phyloP scores from a whole-genome alignment of 2,329 filamentous ascomycete genomes.

The Aspergillus ochraceus region DNA sequence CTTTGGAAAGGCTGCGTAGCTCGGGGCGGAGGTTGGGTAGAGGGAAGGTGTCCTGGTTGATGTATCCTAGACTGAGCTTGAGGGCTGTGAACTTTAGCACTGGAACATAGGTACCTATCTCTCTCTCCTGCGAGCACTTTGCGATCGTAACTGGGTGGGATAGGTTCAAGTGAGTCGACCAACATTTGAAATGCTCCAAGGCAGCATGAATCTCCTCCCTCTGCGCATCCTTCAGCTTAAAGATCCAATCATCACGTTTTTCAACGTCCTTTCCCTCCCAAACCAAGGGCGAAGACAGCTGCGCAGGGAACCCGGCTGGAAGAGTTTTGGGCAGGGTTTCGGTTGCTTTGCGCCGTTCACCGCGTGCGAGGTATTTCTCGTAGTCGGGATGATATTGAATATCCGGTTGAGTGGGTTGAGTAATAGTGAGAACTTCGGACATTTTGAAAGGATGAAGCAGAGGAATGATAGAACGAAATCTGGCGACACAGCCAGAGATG shows the following conservation, averaged over 20 bases:
- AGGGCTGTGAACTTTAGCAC: slow-evolving; percentile 27
- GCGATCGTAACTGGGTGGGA: not conserved
- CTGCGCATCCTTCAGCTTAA: slow-evolving; percentile 37
- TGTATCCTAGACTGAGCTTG: slow-evolving; percentile 32
- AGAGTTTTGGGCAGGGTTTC: slow-evolving; percentile 26
- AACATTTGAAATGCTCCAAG: slow-evolving; percentile 44
- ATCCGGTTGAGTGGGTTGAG: slow-evolving; percentile 32
- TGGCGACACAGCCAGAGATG: no score
- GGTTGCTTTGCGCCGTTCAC: slow-evolving; percentile 18
- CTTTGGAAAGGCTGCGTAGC: slow-evolving; percentile 36
- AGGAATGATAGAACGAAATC: no score
- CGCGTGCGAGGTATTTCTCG: slow-evolving; percentile 26
- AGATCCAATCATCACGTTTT: slow-evolving; percentile 43
- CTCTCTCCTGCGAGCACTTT: not conserved
- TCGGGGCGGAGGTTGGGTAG: slow-evolving; percentile 36
- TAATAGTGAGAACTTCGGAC: not conserved
- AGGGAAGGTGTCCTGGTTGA: slow-evolving; percentile 50
- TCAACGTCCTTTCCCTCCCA: slow-evolving; percentile 48
- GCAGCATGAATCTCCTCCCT: slow-evolving; percentile 46
- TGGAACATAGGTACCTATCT: not conserved
- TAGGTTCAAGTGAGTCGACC: not conserved
- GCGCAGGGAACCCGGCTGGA: slow-evolving; percentile 43
- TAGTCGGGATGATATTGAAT: slow-evolving; percentile 31
- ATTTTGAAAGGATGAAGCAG: not conserved
- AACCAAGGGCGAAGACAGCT: slow-evolving; percentile 45